phyloP scores from a whole-genome alignment of 805 yeast species.

The Hanseniaspora singularis region DNA sequence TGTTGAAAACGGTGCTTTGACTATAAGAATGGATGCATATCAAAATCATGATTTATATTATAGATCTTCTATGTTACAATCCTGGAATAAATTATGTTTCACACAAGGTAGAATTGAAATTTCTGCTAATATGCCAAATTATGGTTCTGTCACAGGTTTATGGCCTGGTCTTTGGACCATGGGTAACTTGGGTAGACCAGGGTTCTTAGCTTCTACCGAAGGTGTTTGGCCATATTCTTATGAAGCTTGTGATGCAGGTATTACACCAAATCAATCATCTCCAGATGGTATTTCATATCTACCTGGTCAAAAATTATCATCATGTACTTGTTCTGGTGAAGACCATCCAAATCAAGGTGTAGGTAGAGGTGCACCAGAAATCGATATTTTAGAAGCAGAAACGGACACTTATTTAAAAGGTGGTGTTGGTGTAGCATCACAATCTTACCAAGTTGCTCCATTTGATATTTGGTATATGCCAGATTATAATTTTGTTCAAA shows the following conservation, averaged over 20 bases:
- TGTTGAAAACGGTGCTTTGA: conserved; percentile 61
- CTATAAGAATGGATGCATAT: conserved; percentile 67
- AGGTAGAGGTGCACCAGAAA: conserved; percentile 94
- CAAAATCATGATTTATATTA: conserved; percentile 67
- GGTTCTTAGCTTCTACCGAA: conserved; percentile 73
- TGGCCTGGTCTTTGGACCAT: conserved; percentile 97
- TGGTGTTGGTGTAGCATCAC: conserved; percentile 71
- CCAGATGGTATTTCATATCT: conserved; percentile 78
- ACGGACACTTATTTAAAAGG: conserved; percentile 37
- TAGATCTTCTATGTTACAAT: conserved; percentile 83
- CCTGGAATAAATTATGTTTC: conserved; percentile 86
- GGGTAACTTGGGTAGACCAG: conserved; percentile 90
- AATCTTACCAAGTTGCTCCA: conserved; percentile 87
- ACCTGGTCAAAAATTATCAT: conserved; percentile 68
- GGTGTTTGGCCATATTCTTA: conserved; percentile 95
- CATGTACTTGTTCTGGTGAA: conserved; percentile 70
- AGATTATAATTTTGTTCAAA: conserved; percentile 66
- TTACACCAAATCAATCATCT: conserved; percentile 84
- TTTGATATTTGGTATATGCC: conserved; percentile 90
- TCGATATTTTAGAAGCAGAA: conserved; percentile 83
- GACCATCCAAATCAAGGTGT: conserved; percentile 79
- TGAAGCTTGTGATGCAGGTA: conserved; percentile 82
- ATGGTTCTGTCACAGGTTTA: conserved; percentile 65
- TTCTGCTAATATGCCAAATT: conserved; percentile 66
- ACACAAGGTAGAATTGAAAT: conserved; percentile 73